Evolutionary conservation across 768 basidiomycete species (phyloP).

Genomic region (Crassisporium funariophilum): DNA sequence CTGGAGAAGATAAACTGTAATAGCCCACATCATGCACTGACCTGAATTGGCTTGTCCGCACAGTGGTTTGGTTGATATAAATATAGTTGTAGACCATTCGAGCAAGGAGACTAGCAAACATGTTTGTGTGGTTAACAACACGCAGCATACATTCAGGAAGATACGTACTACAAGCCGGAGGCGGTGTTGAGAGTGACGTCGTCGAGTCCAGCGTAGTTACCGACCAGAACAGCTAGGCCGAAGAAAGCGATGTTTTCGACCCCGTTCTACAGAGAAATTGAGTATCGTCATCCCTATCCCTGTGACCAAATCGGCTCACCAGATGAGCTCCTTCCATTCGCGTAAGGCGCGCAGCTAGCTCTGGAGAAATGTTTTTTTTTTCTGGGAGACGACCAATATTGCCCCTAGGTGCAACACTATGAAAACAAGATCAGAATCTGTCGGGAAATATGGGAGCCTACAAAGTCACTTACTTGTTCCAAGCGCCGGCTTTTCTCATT

Average conservation of each 20-base stretch:
- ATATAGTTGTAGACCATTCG: slow-evolving; percentile 22
- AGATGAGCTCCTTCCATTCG: slow-evolving; percentile 40
- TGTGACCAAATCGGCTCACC: slow-evolving; percentile 15
- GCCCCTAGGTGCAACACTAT: slow-evolving; percentile 33
- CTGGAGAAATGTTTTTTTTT: slow-evolving; percentile 28
- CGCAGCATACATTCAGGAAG: background rate
- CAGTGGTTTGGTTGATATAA: slow-evolving; percentile 22
- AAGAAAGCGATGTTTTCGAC: slow-evolving; percentile 25
- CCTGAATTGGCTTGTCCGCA: slow-evolving; percentile 9
- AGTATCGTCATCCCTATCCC: background rate
- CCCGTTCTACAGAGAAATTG: slow-evolving; percentile 21
- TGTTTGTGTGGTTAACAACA: background rate
- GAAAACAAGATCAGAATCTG: background rate
- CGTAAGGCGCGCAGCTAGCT: slow-evolving; percentile 26
- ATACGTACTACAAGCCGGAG: slow-evolving; percentile 28
- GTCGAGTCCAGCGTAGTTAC: slow-evolving; percentile 25
- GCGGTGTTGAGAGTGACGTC: slow-evolving; percentile 27
- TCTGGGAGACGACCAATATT: slow-evolving; percentile 23
- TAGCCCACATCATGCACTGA: no score
- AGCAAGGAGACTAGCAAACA: slow-evolving; percentile 9
- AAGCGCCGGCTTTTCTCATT: slow-evolving; percentile 18
- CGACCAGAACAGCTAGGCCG: slow-evolving; percentile 21
- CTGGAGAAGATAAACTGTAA: background rate
- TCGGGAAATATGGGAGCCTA: background rate
- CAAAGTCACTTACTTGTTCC: slow-evolving; percentile 30